Evolutionary conservation across 352 stramenopile genomes (phyloP), one percentile per base, ranked within the genome.

Genomic region (Phytophthora pinifolia): DNA sequence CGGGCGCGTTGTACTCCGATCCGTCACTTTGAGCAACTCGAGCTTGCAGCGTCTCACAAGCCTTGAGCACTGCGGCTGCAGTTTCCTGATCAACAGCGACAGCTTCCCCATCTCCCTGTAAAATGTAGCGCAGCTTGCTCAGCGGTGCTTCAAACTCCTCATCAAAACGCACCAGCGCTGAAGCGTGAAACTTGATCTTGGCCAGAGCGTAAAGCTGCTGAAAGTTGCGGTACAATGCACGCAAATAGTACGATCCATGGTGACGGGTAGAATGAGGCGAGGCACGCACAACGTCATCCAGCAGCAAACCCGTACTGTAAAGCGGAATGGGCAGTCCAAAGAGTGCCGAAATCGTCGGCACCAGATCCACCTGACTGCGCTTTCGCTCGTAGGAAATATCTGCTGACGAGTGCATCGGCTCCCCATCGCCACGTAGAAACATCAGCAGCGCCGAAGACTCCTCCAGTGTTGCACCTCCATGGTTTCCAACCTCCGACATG

Each of bases 401-500:
- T 3, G 35, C 27, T 0, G 17, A 44, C 10, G 49, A 32, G 15
- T 29, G 20, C 31, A 75, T 63, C 1, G 57, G 48, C 37, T 67
- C 44, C 12, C 70, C 70, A 31, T 87, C 70, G 13, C 76, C 74
- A 20, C 67, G 68, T 20, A 92, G 57, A 54, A 96, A 95, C 54
- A 92, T 67, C 44, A 96, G 57, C 8, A 96, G 54, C 2, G 87
- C 86, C 1, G 83, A 94, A 0, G 86, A 86, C 41, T 96, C 87
- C 48, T 94, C 86, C 1, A 93, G 48, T 0, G 86, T 94, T 4
- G 87, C 83, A 13, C 87, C 87, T 6, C 87, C 87, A 45, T 96
- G 87, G 34, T 95, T 96, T 4, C 87, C 87, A 18, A 87, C 75
- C 53, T 96, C 86, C 6, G 87, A 94, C 87, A 96, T 96, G 17